These are phyloP conservation scores for Debaryomycetaceae sp. DNA, from an alignment of 1,139 yeast genomes.

Conservation along the genomic window DNA sequence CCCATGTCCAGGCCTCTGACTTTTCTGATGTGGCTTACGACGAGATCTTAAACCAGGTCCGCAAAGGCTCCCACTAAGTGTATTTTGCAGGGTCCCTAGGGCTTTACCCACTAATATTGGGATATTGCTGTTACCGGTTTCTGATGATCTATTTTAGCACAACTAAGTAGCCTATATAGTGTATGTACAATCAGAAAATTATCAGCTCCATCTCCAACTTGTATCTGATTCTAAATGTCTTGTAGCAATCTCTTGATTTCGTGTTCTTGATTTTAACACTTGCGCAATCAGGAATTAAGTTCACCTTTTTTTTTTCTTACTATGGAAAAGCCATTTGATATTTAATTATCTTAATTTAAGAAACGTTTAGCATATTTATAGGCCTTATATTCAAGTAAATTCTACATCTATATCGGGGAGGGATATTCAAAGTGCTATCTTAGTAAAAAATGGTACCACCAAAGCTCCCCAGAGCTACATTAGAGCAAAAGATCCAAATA, in stretches of 20 bases:
- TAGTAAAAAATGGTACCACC: slow-evolving; percentile 17
- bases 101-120: background rate
- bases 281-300: slow-evolving; percentile 10
- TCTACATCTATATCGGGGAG: background rate
- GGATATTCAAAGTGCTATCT: background rate
- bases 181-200: background rate
- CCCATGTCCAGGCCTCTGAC: slow-evolving; percentile 97
- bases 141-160: background rate
- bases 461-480: slow-evolving; percentile 53
- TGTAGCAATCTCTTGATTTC: background rate
- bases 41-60: slow-evolving; percentile 84
- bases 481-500: slow-evolving; percentile 56
- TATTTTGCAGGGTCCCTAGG: background rate
- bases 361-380: background rate
- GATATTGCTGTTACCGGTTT: background rate
- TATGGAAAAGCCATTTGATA: slow-evolving; percentile 1
- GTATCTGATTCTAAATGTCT: background rate
- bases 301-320: slow-evolving; percentile 4
- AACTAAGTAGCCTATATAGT: background rate
- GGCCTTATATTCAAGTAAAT: background rate
- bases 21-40: slow-evolving; percentile 95
- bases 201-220: background rate
- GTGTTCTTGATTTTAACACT: slow-evolving; percentile 5
- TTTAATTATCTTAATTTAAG: background rate
- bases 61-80: slow-evolving; percentile 52